phyloP scores from a whole-genome alignment of 305 asterid species.

The Plantago coronopus region DNA sequence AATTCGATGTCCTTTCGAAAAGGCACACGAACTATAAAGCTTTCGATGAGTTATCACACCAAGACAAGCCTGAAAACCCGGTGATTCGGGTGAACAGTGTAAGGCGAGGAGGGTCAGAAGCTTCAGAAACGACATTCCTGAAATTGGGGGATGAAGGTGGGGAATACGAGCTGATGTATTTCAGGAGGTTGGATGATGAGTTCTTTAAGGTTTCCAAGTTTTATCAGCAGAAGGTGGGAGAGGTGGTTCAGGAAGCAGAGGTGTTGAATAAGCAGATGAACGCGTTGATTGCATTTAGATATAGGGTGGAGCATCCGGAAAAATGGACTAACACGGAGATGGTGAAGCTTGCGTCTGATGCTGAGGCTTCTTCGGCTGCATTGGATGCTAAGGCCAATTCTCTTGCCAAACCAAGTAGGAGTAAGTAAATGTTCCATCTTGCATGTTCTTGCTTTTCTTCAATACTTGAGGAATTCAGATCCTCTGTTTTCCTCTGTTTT shows the following conservation, averaged over 20 bases:
- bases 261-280: conserved; percentile 67
- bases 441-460: too few species aligned
- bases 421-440: conserved; percentile 21
- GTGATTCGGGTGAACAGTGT: conserved; percentile 32
- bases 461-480: not conserved
- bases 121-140: conserved; percentile 39
- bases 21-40: conserved; percentile 32
- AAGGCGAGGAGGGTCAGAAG: conserved; percentile 27
- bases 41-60: conserved; percentile 41
- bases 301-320: conserved; percentile 43
- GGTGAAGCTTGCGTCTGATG: conserved; percentile 28
- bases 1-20: conserved; percentile 16
- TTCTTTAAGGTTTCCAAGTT: conserved; percentile 59
- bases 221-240: conserved; percentile 44
- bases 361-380: conserved; percentile 35
- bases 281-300: conserved; percentile 64
- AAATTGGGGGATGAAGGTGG: conserved; percentile 45
- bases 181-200: conserved; percentile 53
- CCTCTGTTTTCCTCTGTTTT: too few species aligned
- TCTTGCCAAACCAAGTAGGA: conserved; percentile 32
- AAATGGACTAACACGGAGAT: conserved; percentile 38
- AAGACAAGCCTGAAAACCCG: conserved; percentile 28
- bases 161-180: conserved; percentile 52
- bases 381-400: conserved; percentile 36
- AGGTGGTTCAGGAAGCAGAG: conserved; percentile 55